These are phyloP conservation scores for Lepraria neglecta DNA, from an alignment of 495 filamentous ascomycete genomes.

Conservation along the genomic window DNA sequence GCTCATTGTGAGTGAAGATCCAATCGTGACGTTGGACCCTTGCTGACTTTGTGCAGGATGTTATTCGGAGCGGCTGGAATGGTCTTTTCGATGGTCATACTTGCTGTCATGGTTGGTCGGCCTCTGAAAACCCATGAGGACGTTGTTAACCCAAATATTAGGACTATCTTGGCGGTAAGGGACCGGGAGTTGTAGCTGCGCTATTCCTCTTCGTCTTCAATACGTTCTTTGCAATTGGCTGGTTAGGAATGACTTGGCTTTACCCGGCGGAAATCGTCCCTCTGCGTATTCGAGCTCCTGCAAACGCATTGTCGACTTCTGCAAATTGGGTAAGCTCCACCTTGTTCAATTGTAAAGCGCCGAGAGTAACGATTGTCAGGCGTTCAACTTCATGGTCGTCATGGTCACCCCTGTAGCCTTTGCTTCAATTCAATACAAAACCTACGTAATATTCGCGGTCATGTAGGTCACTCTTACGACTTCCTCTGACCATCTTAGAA, in stretches of 20 bases:
- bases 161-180: constrained; percentile 33
- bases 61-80: constrained; percentile 66
- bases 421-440: constrained; percentile 58
- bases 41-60: constrained; percentile 40
- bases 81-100: constrained; percentile 60
- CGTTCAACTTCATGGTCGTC: constrained; percentile 53
- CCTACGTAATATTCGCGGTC: constrained; percentile 74
- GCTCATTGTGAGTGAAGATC: constrained; percentile 40
- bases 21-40: neutral
- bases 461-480: constrained; percentile 40
- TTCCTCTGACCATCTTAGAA: neutral
- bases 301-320: constrained; percentile 63
- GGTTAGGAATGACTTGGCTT: constrained; percentile 72
- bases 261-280: constrained; percentile 72
- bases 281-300: constrained; percentile 63
- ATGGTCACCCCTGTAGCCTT: constrained; percentile 70
- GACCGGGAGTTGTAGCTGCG: constrained; percentile 44
- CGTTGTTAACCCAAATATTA: neutral
- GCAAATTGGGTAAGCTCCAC: constrained; percentile 47
- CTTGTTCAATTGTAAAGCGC: constrained; percentile 34
- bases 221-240: constrained; percentile 70
- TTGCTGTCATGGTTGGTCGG: constrained; percentile 37
- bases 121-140: neutral
- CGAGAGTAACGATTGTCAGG: constrained; percentile 8
- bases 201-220: constrained; percentile 70